Evolutionary conservation across 2,329 filamentous ascomycete species (phyloP).

Genomic region (Alternaria infectoria): DNA sequence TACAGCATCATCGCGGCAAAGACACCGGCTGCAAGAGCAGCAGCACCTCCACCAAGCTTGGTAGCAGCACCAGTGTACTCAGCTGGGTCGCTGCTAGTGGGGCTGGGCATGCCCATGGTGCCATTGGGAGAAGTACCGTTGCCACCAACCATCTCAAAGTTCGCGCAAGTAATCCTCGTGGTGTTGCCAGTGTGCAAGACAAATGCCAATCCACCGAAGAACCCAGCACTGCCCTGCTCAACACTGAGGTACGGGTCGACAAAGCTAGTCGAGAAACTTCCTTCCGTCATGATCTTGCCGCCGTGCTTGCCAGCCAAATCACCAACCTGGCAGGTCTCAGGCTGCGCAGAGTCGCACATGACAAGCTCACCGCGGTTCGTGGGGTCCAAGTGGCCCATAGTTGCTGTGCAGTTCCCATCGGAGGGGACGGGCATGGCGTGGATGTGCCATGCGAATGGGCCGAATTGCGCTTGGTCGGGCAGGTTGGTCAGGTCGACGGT

Average conservation of each 20-base stretch:
- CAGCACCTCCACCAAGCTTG: constrained; percentile 10
- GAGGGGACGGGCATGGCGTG: constrained; percentile 46
- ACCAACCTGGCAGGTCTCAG: constrained; percentile 49
- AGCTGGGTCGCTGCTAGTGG: constrained; percentile 14
- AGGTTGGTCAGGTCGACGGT: constrained; percentile 48
- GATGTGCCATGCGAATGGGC: constrained; percentile 47
- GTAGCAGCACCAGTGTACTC: constrained; percentile 24
- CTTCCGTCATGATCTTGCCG: constrained; percentile 37
- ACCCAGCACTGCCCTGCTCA: constrained; percentile 47
- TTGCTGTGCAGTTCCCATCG: constrained; percentile 48
- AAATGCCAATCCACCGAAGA: constrained; percentile 59
- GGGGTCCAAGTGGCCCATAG: constrained; percentile 48
- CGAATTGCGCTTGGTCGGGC: constrained; percentile 32
- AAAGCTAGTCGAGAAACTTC: constrained; percentile 44
- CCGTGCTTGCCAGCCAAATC: constrained; percentile 54
- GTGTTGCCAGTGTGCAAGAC: constrained; percentile 60
- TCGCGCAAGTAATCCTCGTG: constrained; percentile 61
- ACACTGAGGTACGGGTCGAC: constrained; percentile 58
- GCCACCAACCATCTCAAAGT: constrained; percentile 49
- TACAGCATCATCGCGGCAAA: constrained; percentile 18
- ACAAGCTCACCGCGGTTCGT: constrained; percentile 43
- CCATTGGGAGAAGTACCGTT: constrained; percentile 14
- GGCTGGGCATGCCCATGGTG: constrained; percentile 1
- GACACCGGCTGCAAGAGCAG: constrained; percentile 14
- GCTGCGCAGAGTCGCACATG: constrained; percentile 40